Base-by-base conservation (phyloP, 768 basidiomycete species). In the Mycena chlorophos region DNA sequence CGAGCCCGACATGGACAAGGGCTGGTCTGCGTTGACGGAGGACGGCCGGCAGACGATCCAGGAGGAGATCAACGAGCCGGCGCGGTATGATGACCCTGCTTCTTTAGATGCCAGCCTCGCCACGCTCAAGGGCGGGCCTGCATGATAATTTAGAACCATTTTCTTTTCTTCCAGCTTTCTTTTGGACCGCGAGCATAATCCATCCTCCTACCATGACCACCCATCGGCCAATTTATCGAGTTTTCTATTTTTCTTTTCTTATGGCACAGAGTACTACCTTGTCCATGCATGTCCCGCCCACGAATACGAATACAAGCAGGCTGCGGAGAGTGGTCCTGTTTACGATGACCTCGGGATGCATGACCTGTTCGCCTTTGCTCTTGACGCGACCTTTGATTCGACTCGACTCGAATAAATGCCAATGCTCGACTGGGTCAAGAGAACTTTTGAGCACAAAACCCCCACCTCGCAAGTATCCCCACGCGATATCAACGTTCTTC, bases 31-130 rank as follows among this genome's bases (percentile, higher is more conserved):
- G 17, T 77, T 98, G 19, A 91, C 90, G 0, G 76, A 72, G 1
- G 87, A 79, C 39, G 95, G 95, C 4, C 69, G 73, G 52, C 75
- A 79, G 62, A 91, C 89, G 2, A 72, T 97, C 14, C 81, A 91
- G 68, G 87, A 89, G 57, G 91, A 95, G 66, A 64, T 89, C 6
- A 69, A 71, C 38, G 79, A 80, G 59, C 63, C 69, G 16, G 67
- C 69, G 17, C 43, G 58, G 0, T 70, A 63, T 51, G 69, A 67
- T 39, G 34, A 37, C 34, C 10, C 10, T 37, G 12, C n/a, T 10
- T 63, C 71, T 63, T 71, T 74, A 55, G 68, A 16, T 17, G 29
- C 20, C 29, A 51, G 49, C 48, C 40, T 30, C 16, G 27, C 20
- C 34, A 45, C 52, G 22, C 30, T 30, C 40, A 51, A 54, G 22